Evolutionary conservation across 805 yeast species (phyloP).

Genomic region (Pichia scutulata): DNA sequence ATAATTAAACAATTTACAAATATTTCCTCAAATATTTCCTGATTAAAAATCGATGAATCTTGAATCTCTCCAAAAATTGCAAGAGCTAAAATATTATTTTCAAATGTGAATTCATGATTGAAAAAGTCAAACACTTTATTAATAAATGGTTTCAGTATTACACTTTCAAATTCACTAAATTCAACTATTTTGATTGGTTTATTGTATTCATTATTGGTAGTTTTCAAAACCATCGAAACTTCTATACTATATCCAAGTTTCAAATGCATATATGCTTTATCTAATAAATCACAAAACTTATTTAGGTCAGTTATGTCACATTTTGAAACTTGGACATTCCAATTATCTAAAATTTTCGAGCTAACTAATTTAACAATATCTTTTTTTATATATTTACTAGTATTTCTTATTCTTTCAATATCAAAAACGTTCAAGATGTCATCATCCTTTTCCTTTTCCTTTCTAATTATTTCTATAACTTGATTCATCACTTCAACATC

Average conservation of each 20-base stretch:
- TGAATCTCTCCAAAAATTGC: conserved; percentile 28
- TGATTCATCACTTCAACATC: conserved; percentile 2
- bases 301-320: conserved; percentile 35
- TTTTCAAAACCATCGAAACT: not conserved
- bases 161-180: conserved; percentile 2
- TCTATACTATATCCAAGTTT: not conserved
- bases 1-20: not conserved
- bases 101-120: conserved; percentile 1
- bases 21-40: not conserved
- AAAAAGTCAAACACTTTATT: conserved; percentile 3
- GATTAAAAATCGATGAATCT: conserved; percentile 1
- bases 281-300: conserved; percentile 22
- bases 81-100: conserved; percentile 3
- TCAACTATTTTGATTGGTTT: not conserved
- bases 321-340: conserved; percentile 14
- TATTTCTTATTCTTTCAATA: not conserved
- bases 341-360: conserved; percentile 18
- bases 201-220: not conserved
- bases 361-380: conserved; percentile 12
- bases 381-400: conserved; percentile 3
- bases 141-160: conserved; percentile 6
- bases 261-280: conserved; percentile 6
- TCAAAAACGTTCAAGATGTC: conserved; percentile 1
- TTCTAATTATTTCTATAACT: conserved; percentile 3
- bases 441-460: not conserved